Conservation (phyloP, 768 basidiomycete genomes). For the Roridomyces roridus region DNA sequence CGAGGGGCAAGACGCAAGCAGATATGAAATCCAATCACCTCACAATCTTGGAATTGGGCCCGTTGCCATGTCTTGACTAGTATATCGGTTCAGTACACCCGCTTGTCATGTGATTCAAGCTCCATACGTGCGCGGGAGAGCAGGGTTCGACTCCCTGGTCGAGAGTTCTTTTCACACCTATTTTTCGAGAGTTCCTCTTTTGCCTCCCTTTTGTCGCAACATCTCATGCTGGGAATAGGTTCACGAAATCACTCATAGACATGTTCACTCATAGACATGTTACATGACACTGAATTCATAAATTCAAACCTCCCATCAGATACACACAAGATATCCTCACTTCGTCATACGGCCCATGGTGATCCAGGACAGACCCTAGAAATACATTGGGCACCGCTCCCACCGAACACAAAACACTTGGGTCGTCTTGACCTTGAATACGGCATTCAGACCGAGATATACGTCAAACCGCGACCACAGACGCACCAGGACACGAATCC, state of each 20-base stretch:
- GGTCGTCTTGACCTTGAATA: constrained; percentile 29
- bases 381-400: constrained; percentile 31
- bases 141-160: constrained; percentile 7
- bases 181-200: no score
- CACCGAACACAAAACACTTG: constrained; percentile 22
- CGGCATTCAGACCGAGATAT: neutral
- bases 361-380: constrained; percentile 21
- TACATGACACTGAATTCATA: no score
- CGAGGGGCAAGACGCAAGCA: no score
- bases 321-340: constrained; percentile 12
- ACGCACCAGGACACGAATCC: constrained; percentile 28
- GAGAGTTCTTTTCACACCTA: constrained; percentile 2
- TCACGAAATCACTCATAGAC: no score
- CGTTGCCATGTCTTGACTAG: neutral
- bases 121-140: neutral
- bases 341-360: constrained; percentile 33
- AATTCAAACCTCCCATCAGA: no score
- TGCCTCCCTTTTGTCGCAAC: neutral
- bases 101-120: neutral
- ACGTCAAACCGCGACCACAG: no score
- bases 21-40: no score
- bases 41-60: no score
- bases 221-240: no score
- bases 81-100: constrained; percentile 6
- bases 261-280: no score